Conservation (phyloP, 176 grass and related monocot genomes). For the Triticum turgidum region DNA sequence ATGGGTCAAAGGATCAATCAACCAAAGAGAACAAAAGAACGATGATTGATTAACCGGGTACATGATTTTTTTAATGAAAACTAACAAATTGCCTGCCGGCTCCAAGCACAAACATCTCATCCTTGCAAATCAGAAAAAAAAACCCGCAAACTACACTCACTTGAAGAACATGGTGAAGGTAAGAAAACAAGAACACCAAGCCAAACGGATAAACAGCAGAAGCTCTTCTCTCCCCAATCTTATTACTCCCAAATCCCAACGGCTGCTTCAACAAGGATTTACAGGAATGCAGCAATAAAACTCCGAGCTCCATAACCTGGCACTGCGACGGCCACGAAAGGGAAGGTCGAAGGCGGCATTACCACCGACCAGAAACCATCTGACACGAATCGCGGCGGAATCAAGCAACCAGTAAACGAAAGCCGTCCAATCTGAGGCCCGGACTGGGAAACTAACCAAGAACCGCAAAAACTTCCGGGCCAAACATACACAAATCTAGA, state of each 20-base stretch:
- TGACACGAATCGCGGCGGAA: background rate
- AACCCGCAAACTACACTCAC: background rate
- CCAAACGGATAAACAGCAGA: background rate
- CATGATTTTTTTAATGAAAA: background rate
- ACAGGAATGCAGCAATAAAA: background rate
- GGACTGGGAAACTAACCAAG: background rate
- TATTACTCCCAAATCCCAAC: background rate
- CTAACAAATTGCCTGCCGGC: background rate
- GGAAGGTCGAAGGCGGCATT: conserved; percentile 10
- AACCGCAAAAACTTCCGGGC: background rate
- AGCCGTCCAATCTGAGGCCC: background rate
- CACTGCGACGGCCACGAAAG: background rate
- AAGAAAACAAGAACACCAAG: background rate
- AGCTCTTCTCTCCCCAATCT: background rate
- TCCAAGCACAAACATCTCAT: background rate
- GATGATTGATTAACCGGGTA: background rate
- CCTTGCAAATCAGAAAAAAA: background rate
- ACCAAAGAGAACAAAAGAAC: background rate
- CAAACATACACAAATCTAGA: background rate
- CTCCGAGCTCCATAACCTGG: background rate
- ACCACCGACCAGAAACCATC: background rate
- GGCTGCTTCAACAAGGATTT: background rate
- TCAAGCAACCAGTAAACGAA: background rate
- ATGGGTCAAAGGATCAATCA: conserved; percentile 30
- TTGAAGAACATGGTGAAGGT: background rate